Evolutionary conservation across 495 filamentous ascomycete species (phyloP).

Genomic region (Emericellopsis terricola): DNA sequence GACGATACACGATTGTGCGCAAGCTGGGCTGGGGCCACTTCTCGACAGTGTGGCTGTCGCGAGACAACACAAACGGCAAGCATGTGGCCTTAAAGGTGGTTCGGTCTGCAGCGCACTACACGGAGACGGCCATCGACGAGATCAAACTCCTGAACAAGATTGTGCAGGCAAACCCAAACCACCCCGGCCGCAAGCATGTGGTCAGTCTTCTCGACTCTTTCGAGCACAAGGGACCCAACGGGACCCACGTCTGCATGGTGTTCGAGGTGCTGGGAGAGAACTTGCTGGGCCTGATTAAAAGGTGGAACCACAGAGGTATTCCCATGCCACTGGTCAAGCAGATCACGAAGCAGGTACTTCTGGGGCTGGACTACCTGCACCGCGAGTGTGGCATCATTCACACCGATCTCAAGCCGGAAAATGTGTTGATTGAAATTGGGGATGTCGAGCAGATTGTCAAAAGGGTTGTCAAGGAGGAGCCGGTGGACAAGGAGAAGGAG

Average conservation of each 20-base stretch:
- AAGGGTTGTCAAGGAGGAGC: constrained; percentile 79
- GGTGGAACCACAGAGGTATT: constrained; percentile 94
- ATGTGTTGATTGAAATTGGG: constrained; percentile 96
- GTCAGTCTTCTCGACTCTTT: constrained; percentile 93
- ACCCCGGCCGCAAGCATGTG: constrained; percentile 85
- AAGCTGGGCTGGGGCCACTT: constrained; percentile 99
- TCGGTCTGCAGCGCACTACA: constrained; percentile 92
- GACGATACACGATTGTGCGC: constrained; percentile 87
- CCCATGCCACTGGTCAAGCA: constrained; percentile 93
- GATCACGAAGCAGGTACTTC: constrained; percentile 93
- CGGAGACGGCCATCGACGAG: constrained; percentile 96
- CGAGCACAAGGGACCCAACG: constrained; percentile 93
- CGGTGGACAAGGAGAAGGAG: constrained; percentile 65
- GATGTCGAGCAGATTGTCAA: constrained; percentile 95
- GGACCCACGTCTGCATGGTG: constrained; percentile 96
- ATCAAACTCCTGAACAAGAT: constrained; percentile 96
- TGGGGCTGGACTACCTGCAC: constrained; percentile 91
- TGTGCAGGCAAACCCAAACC: constrained; percentile 80
- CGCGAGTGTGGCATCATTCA: constrained; percentile 98
- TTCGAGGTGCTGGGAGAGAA: constrained; percentile 98
- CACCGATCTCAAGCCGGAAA: constrained; percentile 95
- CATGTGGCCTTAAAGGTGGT: constrained; percentile 98
- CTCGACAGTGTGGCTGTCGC: constrained; percentile 93
- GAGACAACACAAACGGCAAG: constrained; percentile 77
- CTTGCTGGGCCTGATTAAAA: constrained; percentile 86